Evolutionary conservation across 2,329 filamentous ascomycete genomes (phyloP).

Genomic region (Colletotrichum falcatum): DNA sequence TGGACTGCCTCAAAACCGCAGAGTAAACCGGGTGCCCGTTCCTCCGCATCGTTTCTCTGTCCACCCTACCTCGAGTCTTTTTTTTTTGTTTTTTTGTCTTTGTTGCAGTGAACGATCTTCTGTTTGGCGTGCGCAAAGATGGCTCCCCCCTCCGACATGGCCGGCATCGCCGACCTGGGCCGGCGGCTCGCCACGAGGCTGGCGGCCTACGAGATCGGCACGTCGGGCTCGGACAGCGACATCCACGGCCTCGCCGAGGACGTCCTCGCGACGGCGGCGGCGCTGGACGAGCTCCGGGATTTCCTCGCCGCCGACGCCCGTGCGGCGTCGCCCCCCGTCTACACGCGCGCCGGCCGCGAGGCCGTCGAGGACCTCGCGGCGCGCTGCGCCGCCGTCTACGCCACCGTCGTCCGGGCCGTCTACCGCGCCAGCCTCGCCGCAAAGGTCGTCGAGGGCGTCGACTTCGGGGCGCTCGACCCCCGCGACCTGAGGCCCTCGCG

Average conservation of each 20-base stretch:
- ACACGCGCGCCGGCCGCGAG: constrained; percentile 26
- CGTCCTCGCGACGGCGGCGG: constrained; percentile 7
- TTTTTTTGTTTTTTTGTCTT: neutral
- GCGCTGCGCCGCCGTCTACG: constrained; percentile 24
- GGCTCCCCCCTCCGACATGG: constrained; percentile 12
- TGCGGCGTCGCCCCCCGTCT: constrained; percentile 15
- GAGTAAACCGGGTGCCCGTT: neutral
- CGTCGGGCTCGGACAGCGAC: no score
- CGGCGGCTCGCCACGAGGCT: constrained; percentile 32
- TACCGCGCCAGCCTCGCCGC: constrained; percentile 29
- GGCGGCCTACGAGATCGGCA: constrained; percentile 13
- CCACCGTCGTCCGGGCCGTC: constrained; percentile 23
- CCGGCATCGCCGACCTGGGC: constrained; percentile 29
- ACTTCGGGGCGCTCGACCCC: constrained; percentile 6
- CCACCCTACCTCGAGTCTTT: no score
- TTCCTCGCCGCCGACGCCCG: constrained; percentile 12
- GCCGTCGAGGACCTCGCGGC: constrained; percentile 26
- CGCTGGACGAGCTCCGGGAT: constrained; percentile 26
- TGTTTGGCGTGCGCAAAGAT: constrained; percentile 5
- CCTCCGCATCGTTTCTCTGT: neutral
- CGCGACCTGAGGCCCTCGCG: constrained; percentile 31
- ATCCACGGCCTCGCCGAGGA: neutral
- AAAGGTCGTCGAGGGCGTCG: constrained; percentile 17
- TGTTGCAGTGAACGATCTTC: neutral
- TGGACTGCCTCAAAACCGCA: constrained; percentile 4